A percentile compares a stretch with the other conserved stretches of the same genome.
Conservation (phyloP, 305 asterid genomes). For the Lippia alba region DNA sequence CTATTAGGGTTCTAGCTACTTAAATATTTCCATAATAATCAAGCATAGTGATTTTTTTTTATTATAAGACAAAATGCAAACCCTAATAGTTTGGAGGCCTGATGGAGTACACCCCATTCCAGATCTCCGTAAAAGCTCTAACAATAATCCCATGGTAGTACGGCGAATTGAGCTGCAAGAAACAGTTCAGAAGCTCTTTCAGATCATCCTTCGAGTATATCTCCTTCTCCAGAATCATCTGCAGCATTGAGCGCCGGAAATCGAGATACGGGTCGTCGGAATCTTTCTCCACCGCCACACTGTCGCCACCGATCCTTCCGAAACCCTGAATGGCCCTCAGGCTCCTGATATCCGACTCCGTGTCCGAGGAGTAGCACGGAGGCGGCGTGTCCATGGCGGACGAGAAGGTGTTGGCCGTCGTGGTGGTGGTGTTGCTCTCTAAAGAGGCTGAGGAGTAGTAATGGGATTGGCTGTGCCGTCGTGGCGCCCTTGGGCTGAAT, state of each 20-base stretch:
- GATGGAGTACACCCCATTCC: slow-evolving; percentile 70
- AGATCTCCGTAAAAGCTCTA: slow-evolving; percentile 84
- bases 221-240: slow-evolving; percentile 84
- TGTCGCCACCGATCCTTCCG: slow-evolving; percentile 66
- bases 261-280: slow-evolving; percentile 85
- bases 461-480: slow-evolving; percentile 20
- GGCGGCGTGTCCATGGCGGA: slow-evolving; percentile 35
- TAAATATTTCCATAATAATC: slow-evolving; percentile 5
- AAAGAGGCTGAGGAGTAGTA: slow-evolving; percentile 40
- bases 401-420: slow-evolving; percentile 45
- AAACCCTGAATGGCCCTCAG: slow-evolving; percentile 70
- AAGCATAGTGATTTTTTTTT: not conserved
- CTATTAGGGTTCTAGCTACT: slow-evolving; percentile 6
- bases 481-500: slow-evolving; percentile 51
- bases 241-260: slow-evolving; percentile 87
- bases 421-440: slow-evolving; percentile 36
- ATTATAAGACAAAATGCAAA: not conserved
- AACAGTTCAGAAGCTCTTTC: slow-evolving; percentile 74
- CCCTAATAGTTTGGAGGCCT: not conserved
- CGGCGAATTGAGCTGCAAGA: slow-evolving; percentile 84
- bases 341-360: slow-evolving; percentile 56
- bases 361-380: slow-evolving; percentile 35
- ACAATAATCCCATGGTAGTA: slow-evolving; percentile 77
- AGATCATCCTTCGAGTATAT: slow-evolving; percentile 74
- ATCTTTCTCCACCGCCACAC: slow-evolving; percentile 84